Base-by-base conservation (phyloP, 805 yeast genomes). In the Saturnispora bothae region DNA sequence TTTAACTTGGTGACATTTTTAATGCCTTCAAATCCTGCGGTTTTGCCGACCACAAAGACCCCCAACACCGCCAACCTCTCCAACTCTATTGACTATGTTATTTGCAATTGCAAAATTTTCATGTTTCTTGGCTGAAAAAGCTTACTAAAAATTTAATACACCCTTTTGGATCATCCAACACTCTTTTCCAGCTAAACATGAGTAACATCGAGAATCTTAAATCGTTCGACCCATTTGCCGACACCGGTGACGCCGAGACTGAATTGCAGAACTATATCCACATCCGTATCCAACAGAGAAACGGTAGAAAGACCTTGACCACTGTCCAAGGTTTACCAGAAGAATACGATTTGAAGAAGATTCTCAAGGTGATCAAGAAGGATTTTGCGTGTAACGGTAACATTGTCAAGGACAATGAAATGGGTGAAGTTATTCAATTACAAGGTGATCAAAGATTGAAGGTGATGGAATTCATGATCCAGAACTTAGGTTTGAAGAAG, bases 361-460 rank as follows among this genome's bases (percentile, higher is more conserved):
- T 89, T 54, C 71, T 89, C 54, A 84, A 85, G 64, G 95, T 85
- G 43, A 71, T 89, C 58, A 89, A 92, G 76, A 92, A 92, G 66
- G 97, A 92, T 62, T 89, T 92, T 61, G 98, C 96, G 50, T 92
- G 97, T 68, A 89, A 89, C 65, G 98, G 98, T 64, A 89, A 88
- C 68, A 84, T 89, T 57, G 96, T 86, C 63, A 86, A 85, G 63
- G 97, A 89, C 65, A 84, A 79, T 34, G 96, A 89, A 59, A 73
- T 86, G 66, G 98, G 97, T 47, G 95, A 89, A 58, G 92, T 89
- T 54, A 86, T 89, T 54, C 98, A 89, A 72, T 71, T 89, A 63
- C 97, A 92, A 71, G 98, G 98, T 64, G 98, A 89, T 61, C 98
- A 89, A 71, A 84, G 98, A 71, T 82, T 85, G 49, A 89, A 89